Evolutionary conservation across 2,329 filamentous ascomycete species (phyloP).

Genomic region (Aspergillus oerlinghausenensis): DNA sequence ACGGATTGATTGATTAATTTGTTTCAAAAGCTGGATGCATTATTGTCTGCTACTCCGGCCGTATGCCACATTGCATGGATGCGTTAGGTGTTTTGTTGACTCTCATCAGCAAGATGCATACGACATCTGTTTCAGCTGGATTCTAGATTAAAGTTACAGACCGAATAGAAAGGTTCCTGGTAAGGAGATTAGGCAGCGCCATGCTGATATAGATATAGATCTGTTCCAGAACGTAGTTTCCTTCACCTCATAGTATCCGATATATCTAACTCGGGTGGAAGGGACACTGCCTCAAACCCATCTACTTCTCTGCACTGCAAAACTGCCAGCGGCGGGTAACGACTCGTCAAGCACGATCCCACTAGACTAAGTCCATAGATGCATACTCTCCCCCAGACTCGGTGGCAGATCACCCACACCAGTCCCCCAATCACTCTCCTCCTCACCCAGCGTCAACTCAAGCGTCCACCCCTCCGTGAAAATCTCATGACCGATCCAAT

Average conservation of each 20-base stretch:
- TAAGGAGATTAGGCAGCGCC: neutral
- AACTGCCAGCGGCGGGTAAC: no score
- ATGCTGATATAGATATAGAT: neutral
- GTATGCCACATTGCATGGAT: neutral
- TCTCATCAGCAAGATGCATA: neutral
- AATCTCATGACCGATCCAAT: conserved; percentile 65
- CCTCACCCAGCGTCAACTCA: conserved; percentile 56
- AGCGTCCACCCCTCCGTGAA: conserved; percentile 61
- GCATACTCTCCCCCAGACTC: neutral
- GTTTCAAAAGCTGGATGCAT: neutral
- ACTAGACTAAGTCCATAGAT: neutral
- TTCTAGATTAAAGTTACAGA: neutral
- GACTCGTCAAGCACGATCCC: no score
- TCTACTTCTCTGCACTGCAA: no score
- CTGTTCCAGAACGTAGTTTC: neutral
- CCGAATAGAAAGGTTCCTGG: neutral
- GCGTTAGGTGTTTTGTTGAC: neutral
- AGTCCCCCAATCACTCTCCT: conserved; percentile 64
- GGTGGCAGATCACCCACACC: conserved; percentile 57
- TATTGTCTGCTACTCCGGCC: neutral
- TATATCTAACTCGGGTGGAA: no score
- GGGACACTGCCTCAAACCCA: no score
- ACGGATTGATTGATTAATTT: neutral
- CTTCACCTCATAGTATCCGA: no score
- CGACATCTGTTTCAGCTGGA: neutral